Evolutionary conservation across 2,329 filamentous ascomycete species (phyloP), one percentile per base, ranked within the genome.

Genomic region (Aspergillus sp.): DNA sequence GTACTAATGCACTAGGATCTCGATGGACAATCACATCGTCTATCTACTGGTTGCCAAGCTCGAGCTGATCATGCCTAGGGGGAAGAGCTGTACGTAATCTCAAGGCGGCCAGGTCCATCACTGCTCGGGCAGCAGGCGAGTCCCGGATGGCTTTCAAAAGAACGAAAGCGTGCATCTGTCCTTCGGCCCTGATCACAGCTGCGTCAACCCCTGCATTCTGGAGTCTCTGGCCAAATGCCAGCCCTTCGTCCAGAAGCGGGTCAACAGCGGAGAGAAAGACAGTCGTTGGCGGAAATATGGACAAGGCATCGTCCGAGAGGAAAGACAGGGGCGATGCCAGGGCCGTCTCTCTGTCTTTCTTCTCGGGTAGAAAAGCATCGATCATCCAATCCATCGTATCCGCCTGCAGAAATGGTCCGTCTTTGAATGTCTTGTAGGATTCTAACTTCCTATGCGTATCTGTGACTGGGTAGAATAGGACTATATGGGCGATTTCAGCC

Each of bases 81-180:
- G 30, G 30, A 33, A 33, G 30, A 33, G 30, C n/a, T 3, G 30
- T 33, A 9, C 30, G 30, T 33, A 49, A 44, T 25, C 38, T 22
- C 25, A 32, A 25, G 12, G 44, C 27, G 19, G 44, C 27, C 22
- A 49, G 41, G 12, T 53, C 44, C 42, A 49, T 32, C 10, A 51
- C 30, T 4, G 47, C 45, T 35, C 41, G 43, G 6, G 50, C 47
- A 39, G 50, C 49, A 19, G 46, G 19, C 5, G 49, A 47, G n/a
- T 41, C 7, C 1, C 49, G 44, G 33, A 53, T 44, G 19, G 51
- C 44, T 20, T 51, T 45, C 25, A 53, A 44, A 22, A 53, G 45
- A 7, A 51, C 42, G 30, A 37, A 49, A 32, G 44, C 49, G 37
- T 53, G 49, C 35, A 51, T 53, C 42, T 51, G 46, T 4, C 51